A percentile compares a stretch with the other conserved stretches of the same genome.
These are phyloP conservation scores for Mycena chlorophos DNA, from an alignment of 768 basidiomycete genomes.

Conservation along the genomic window DNA sequence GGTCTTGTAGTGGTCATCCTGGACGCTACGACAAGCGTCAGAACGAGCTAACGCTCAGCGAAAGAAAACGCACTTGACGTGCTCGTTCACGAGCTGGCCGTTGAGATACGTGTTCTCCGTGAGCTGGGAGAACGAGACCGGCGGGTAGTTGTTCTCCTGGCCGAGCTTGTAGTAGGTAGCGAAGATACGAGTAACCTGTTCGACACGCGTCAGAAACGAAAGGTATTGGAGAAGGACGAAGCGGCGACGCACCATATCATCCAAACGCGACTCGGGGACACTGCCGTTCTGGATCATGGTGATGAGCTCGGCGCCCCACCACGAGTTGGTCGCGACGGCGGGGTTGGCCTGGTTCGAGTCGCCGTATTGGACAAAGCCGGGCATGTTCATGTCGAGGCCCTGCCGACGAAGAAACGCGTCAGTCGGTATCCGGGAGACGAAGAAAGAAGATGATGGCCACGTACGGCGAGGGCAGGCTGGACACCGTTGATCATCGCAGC, in stretches of 20 bases:
- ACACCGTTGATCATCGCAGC: constrained; percentile 36
- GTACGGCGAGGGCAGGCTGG: constrained; percentile 22
- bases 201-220: constrained; percentile 11
- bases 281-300: constrained; percentile 46
- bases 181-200: constrained; percentile 47
- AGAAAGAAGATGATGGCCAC: too few relatives aligned
- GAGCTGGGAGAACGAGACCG: constrained; percentile 20
- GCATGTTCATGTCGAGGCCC: constrained; percentile 1
- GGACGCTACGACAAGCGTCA: constrained; percentile 27
- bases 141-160: constrained; percentile 21
- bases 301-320: constrained; percentile 32
- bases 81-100: constrained; percentile 17
- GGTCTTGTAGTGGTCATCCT: constrained; percentile 36
- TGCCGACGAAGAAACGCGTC: too few relatives aligned
- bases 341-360: constrained; percentile 12
- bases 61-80: constrained; percentile 9
- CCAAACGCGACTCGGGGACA: constrained; percentile 45
- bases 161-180: constrained; percentile 41
- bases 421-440: too few relatives aligned
- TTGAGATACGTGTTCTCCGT: constrained; percentile 15
- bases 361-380: constrained; percentile 38
- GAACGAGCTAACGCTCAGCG: constrained; percentile 27
- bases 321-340: constrained; percentile 11
- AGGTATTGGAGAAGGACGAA: constrained; percentile 15
- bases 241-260: constrained; percentile 49